Evolutionary conservation across 805 yeast species (phyloP).

Genomic region (Candida namnaoensis): DNA sequence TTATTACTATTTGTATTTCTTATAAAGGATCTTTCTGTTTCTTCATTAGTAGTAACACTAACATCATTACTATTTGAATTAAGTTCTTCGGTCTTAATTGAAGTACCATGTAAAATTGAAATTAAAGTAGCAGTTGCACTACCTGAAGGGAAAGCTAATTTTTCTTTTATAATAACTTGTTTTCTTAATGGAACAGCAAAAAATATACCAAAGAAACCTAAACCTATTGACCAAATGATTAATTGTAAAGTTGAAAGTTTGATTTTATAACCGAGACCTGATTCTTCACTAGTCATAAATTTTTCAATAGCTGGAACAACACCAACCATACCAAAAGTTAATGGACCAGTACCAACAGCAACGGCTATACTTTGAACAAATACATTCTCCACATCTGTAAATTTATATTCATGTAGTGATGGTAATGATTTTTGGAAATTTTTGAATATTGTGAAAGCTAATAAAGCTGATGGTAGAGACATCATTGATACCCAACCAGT

Average conservation of each 20-base stretch:
- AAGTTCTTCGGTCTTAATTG: conserved; percentile 17
- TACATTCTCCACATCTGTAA: conserved; percentile 91
- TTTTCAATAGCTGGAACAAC: conserved; percentile 94
- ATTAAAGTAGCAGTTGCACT: conserved; percentile 93
- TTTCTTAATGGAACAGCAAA: conserved; percentile 84
- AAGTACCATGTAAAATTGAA: conserved; percentile 74
- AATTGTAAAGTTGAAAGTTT: conserved; percentile 41
- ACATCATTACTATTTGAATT: neutral
- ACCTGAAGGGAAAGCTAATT: conserved; percentile 90
- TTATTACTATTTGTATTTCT: too few species aligned
- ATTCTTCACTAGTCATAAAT: conserved; percentile 69
- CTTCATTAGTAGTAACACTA: too few species aligned
- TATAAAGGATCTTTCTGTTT: too few species aligned
- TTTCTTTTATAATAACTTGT: conserved; percentile 82
- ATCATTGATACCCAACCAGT: conserved; percentile 99
- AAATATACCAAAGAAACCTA: conserved; percentile 92
- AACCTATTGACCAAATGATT: conserved; percentile 74
- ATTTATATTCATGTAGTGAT: conserved; percentile 23
- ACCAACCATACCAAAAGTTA: conserved; percentile 92
- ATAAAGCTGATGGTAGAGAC: conserved; percentile 88
- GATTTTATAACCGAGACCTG: conserved; percentile 39
- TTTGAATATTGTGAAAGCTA: conserved; percentile 80
- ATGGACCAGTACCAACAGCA: conserved; percentile 96
- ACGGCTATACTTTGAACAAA: conserved; percentile 89
- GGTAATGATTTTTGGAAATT: conserved; percentile 28